A percentile compares a stretch with the other conserved stretches of the same genome.
Conservation (phyloP, 2,329 filamentous ascomycete genomes). For the Davidsoniella virescens region DNA sequence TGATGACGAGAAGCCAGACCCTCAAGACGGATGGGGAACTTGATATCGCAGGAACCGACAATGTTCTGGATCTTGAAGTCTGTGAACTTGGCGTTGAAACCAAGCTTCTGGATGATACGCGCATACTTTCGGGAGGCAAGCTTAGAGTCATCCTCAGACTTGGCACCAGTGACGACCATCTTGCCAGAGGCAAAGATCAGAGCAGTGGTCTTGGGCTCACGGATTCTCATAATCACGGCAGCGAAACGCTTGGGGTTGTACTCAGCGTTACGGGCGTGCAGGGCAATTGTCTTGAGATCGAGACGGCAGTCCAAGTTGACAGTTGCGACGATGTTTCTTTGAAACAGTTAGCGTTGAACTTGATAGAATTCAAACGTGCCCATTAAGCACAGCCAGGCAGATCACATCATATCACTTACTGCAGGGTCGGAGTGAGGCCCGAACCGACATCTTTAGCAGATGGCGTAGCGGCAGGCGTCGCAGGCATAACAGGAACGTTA, state of each 20-base stretch:
- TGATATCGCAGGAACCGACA: constrained; percentile 96
- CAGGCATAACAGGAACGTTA: constrained; percentile 62
- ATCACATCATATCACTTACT: constrained; percentile 58
- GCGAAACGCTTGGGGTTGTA: constrained; percentile 99
- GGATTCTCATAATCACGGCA: constrained; percentile 98
- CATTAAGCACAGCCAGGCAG: constrained; percentile 17
- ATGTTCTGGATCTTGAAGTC: constrained; percentile 99
- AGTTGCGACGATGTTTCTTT: constrained; percentile 96
- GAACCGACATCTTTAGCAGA: constrained; percentile 67
- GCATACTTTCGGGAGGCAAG: constrained; percentile 94
- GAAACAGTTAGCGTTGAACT: constrained; percentile 32
- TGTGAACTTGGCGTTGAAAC: constrained; percentile 98
- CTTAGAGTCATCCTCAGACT: constrained; percentile 95
- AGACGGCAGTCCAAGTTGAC: constrained; percentile 95
- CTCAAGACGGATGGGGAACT: constrained; percentile 95
- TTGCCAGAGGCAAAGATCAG: constrained; percentile 97
- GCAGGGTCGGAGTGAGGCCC: constrained; percentile 77
- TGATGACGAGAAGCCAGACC: constrained; percentile 93
- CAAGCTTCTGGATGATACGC: constrained; percentile 98
- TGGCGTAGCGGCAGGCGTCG: constrained; percentile 83
- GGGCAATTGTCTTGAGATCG: constrained; percentile 95
- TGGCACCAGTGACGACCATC: constrained; percentile 98
- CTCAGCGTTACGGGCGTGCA: constrained; percentile 95
- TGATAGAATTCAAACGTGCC: constrained; percentile 17
- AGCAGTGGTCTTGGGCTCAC: constrained; percentile 95